These are phyloP conservation scores for Fonticula alba DNA, from an alignment of 78 protist species.

Conservation along the genomic window DNA sequence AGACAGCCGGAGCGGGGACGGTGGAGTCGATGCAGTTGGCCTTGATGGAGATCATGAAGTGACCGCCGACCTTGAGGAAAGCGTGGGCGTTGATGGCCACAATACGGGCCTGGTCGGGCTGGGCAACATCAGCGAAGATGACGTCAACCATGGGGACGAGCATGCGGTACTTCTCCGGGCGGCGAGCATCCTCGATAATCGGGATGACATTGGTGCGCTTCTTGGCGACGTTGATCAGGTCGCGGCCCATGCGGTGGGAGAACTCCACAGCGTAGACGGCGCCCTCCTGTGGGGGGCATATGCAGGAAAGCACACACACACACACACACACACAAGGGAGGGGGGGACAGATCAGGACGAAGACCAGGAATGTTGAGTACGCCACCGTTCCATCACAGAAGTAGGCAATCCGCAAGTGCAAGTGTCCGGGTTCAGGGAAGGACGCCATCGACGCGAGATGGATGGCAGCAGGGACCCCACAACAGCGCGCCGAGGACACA, in stretches of 20 bases:
- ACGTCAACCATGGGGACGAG: slow-evolving; percentile 95
- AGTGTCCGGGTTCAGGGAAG: too few relatives aligned
- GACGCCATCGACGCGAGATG: neutral
- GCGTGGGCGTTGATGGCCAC: slow-evolving; percentile 90
- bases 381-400: too few relatives aligned
- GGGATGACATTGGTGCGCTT: slow-evolving; percentile 96
- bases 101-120: slow-evolving; percentile 99
- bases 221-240: slow-evolving; percentile 93
- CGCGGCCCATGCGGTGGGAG: slow-evolving; percentile 94
- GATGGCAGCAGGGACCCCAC: too few relatives aligned
- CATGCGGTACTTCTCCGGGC: slow-evolving; percentile 95
- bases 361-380: neutral
- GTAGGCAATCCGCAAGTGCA: too few relatives aligned
- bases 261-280: slow-evolving; percentile 98
- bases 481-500: too few relatives aligned
- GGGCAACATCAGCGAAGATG: slow-evolving; percentile 98
- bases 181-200: slow-evolving; percentile 98
- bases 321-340: too few relatives aligned
- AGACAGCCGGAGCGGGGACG: slow-evolving; percentile 73
- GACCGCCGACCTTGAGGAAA: slow-evolving; percentile 97
- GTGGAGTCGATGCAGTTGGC: slow-evolving; percentile 99
- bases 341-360: neutral
- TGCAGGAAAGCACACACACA: neutral
- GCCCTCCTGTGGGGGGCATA: slow-evolving; percentile 73
- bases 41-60: slow-evolving; percentile 95